Evolutionary conservation across 2,329 filamentous ascomycete genomes (phyloP).

Genomic region (Colletotrichum sidae): DNA sequence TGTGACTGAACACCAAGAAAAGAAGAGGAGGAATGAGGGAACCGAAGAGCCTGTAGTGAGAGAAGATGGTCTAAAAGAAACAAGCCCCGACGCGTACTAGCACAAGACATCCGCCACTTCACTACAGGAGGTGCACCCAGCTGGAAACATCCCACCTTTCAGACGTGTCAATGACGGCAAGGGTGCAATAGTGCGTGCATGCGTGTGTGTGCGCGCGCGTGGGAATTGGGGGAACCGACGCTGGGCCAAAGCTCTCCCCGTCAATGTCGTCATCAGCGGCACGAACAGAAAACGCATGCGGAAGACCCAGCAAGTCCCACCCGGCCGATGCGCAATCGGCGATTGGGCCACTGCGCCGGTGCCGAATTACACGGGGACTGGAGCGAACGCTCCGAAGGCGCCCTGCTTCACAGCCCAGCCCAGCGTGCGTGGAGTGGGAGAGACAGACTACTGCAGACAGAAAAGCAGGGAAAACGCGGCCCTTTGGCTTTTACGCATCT

Average conservation of each 20-base stretch:
- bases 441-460: background rate
- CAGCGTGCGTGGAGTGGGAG: background rate
- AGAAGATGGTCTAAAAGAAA: no score
- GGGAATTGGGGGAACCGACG: background rate
- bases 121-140: background rate
- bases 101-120: no score
- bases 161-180: constrained; percentile 36
- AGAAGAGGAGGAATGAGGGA: background rate
- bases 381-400: constrained; percentile 31
- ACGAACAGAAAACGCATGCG: constrained; percentile 9
- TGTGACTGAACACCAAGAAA: background rate
- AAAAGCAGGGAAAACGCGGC: constrained; percentile 12
- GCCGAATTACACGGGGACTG: constrained; percentile 3
- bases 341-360: constrained; percentile 10
- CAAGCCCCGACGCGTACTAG: no score
- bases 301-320: constrained; percentile 10
- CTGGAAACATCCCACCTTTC: constrained; percentile 14
- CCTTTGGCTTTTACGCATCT: no score
- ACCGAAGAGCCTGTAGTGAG: background rate
- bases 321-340: constrained; percentile 6
- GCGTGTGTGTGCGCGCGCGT: no score
- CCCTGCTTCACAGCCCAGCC: background rate
- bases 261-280: constrained; percentile 32
- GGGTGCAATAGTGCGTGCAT: background rate
- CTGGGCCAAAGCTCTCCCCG: constrained; percentile 28